phyloP scores from a whole-genome alignment of 2,329 filamentous ascomycete genomes.

The Xylaria sp. region DNA sequence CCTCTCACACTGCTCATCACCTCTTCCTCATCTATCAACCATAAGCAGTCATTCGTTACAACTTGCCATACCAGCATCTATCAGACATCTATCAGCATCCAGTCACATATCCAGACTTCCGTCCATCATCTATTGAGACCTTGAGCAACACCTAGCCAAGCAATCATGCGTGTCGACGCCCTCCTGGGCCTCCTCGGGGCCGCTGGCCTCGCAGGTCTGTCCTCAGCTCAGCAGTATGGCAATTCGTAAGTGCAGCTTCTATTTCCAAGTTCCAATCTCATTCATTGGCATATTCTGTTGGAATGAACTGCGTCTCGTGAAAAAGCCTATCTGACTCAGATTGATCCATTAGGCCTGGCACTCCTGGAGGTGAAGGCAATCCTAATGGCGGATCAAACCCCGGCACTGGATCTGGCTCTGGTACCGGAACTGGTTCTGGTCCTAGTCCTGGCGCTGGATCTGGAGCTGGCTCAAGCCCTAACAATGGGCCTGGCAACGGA shows the following conservation, averaged over 20 bases:
- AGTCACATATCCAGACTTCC: slow-evolving; percentile 24
- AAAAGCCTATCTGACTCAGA: slow-evolving; percentile 16
- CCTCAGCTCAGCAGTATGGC: slow-evolving; percentile 45
- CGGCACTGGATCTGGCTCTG: slow-evolving; percentile 9
- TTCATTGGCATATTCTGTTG: not conserved
- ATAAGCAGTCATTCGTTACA: slow-evolving; percentile 42
- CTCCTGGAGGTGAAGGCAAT: slow-evolving; percentile 26
- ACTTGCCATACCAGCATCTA: slow-evolving; percentile 32
- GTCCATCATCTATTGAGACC: slow-evolving; percentile 28
- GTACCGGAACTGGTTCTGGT: slow-evolving; percentile 1
- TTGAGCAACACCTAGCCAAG: slow-evolving; percentile 16
- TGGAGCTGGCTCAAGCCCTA: slow-evolving; percentile 1
- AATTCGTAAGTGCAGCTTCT: slow-evolving; percentile 41
- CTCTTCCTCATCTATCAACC: slow-evolving; percentile 30
- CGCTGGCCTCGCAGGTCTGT: slow-evolving; percentile 42
- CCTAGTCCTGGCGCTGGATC: slow-evolving; percentile 6
- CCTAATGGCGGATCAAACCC: slow-evolving; percentile 25
- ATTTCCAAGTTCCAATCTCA: not conserved
- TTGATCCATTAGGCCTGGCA: slow-evolving; percentile 21
- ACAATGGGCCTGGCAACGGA: slow-evolving; percentile 22
- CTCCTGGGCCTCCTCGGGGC: slow-evolving; percentile 45
- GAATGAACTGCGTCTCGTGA: not conserved
- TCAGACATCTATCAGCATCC: slow-evolving; percentile 23
- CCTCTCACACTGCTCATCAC: slow-evolving; percentile 11
- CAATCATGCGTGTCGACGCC: slow-evolving; percentile 46